Evolutionary conservation across 2,329 filamentous ascomycete genomes (phyloP).

Genomic region (Arthrobotrys megalospora): DNA sequence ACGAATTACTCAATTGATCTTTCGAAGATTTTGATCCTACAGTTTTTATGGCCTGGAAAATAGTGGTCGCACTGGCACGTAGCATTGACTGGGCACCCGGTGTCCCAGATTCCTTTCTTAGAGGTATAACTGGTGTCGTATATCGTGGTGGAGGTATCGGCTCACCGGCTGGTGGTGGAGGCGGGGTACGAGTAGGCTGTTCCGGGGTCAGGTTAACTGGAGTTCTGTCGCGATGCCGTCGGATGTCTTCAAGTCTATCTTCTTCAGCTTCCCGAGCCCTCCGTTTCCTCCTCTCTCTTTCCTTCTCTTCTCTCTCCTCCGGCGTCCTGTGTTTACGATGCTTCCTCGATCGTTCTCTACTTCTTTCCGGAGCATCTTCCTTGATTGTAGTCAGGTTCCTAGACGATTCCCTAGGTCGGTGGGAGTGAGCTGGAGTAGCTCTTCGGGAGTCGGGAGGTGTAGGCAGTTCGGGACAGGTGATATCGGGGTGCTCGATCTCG

Average conservation of each 20-base stretch:
- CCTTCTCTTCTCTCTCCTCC: constrained; percentile 48
- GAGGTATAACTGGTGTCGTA: constrained; percentile 47
- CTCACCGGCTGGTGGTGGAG: constrained; percentile 41
- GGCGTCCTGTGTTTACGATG: constrained; percentile 45
- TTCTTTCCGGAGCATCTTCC: constrained; percentile 46
- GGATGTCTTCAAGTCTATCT: constrained; percentile 45
- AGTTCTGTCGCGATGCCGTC: constrained; percentile 41
- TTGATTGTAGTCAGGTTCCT: constrained; percentile 54
- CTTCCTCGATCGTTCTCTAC: constrained; percentile 28
- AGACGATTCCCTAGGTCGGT: constrained; percentile 53
- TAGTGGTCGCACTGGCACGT: constrained; percentile 50
- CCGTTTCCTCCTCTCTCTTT: constrained; percentile 45
- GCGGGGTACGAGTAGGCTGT: constrained; percentile 53
- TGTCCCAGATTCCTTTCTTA: constrained; percentile 36
- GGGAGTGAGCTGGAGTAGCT: constrained; percentile 50
- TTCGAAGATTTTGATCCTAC: constrained; percentile 49
- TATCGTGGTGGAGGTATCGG: constrained; percentile 35
- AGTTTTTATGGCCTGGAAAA: constrained; percentile 52
- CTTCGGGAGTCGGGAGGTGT: constrained; percentile 55
- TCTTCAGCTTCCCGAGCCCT: constrained; percentile 51
- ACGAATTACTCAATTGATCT: constrained; percentile 51
- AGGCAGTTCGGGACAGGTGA: constrained; percentile 41
- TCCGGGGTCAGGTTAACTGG: constrained; percentile 44
- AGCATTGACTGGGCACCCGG: constrained; percentile 49
- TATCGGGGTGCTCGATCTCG: constrained; percentile 41